A percentile compares a stretch with the other conserved stretches of the same genome.
These are phyloP conservation scores for Russula olivacea DNA, from an alignment of 768 basidiomycete genomes.

Conservation along the genomic window DNA sequence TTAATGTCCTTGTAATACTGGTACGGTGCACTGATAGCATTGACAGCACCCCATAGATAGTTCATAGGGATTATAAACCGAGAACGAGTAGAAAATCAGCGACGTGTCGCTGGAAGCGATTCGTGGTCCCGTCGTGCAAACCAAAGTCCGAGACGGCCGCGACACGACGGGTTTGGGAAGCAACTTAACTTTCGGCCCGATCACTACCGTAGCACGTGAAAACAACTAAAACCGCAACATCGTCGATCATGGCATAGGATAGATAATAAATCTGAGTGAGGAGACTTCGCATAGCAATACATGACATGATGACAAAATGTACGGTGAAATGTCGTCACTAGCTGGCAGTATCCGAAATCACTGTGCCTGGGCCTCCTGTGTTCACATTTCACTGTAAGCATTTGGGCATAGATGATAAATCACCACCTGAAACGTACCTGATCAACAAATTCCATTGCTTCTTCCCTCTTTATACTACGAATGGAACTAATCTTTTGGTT, in stretches of 20 bases:
- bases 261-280: too few species aligned
- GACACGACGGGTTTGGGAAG: background rate
- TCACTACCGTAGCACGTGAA: background rate
- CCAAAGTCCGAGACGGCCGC: background rate
- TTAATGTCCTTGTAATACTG: constrained; percentile 94
- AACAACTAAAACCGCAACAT: too few species aligned
- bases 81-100: background rate
- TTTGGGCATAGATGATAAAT: background rate
- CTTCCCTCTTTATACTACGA: constrained; percentile 77
- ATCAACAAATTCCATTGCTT: constrained; percentile 93
- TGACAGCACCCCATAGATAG: constrained; percentile 82
- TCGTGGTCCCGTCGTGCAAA: background rate
- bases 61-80: constrained; percentile 48
- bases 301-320: background rate
- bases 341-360: constrained; percentile 24
- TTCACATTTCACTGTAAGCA: background rate
- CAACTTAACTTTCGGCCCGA: background rate
- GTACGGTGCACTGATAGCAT: constrained; percentile 78
- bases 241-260: background rate
- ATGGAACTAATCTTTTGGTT: constrained; percentile 93
- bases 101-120: background rate
- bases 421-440: constrained; percentile 42
- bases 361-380: constrained; percentile 46
- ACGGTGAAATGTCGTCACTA: background rate
- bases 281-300: background rate